Evolutionary conservation across 257 asterid species (phyloP).

Genomic region (Sherardia arvensis): DNA sequence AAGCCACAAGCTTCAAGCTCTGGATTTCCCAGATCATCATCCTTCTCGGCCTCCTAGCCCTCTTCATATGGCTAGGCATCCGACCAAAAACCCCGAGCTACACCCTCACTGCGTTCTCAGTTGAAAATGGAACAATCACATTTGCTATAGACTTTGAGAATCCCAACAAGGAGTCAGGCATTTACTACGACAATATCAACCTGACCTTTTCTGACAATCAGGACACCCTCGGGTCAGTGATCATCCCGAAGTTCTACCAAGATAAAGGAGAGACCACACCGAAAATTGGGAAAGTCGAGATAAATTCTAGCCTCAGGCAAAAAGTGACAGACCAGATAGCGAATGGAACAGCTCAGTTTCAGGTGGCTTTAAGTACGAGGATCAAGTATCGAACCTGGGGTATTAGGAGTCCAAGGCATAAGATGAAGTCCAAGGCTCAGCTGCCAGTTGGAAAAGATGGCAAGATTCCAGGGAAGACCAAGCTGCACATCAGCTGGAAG

Average conservation of each 20-base stretch:
- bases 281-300: not conserved
- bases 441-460: conserved; percentile 11
- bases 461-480: conserved; percentile 12
- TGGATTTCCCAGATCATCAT: not conserved
- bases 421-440: not conserved
- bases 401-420: conserved; percentile 5
- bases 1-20: not conserved
- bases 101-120: conserved; percentile 8
- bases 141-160: conserved; percentile 2
- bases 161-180: conserved; percentile 13
- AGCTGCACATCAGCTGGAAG: conserved; percentile 3
- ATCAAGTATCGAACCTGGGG: conserved; percentile 15
- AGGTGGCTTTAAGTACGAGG: conserved; percentile 1
- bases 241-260: not conserved
- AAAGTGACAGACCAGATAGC: conserved; percentile 4
- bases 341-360: not conserved
- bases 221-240: not conserved
- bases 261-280: conserved; percentile 6
- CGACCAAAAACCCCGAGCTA: conserved; percentile 12
- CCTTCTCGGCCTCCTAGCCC: conserved; percentile 6
- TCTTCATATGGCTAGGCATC: conserved; percentile 16
- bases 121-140: conserved; percentile 1
- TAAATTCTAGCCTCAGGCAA: not conserved
- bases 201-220: conserved; percentile 7
- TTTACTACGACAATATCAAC: not conserved